Conservation (phyloP, 2,329 filamentous ascomycete species). For the Pseudocercospora pini-densiflorae region DNA sequence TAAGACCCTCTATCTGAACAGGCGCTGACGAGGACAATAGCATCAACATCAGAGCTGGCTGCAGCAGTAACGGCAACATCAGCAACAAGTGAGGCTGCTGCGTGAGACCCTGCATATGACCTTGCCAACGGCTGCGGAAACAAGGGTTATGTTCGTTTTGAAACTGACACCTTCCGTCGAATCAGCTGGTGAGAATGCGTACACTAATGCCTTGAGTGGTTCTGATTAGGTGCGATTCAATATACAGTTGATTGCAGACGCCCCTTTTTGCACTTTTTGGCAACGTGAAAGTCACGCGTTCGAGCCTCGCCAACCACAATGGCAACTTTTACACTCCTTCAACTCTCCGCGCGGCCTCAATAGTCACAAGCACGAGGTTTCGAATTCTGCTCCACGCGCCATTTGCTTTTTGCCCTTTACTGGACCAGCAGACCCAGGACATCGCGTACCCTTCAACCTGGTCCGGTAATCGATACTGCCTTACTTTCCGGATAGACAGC, state of each 20-base stretch:
- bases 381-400: too few relatives aligned
- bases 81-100: neutral
- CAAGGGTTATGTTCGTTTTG: neutral
- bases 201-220: neutral
- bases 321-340: too few relatives aligned
- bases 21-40: neutral
- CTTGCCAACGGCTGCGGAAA: neutral
- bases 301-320: too few relatives aligned
- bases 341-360: too few relatives aligned
- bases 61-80: neutral
- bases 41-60: neutral
- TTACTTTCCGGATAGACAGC: too few relatives aligned
- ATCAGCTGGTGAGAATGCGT: neutral
- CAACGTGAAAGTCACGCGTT: too few relatives aligned
- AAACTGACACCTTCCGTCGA: neutral
- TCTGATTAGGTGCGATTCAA: neutral
- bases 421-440: too few relatives aligned
- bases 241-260: neutral
- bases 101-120: neutral
- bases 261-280: neutral
- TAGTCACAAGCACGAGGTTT: too few relatives aligned
- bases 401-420: too few relatives aligned
- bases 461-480: too few relatives aligned
- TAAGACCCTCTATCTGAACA: neutral
- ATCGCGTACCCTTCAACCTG: too few relatives aligned